Evolutionary conservation across 306 rosid species (phyloP), one percentile per base, ranked within the genome.

Genomic region (Aeschynomene evenia): DNA sequence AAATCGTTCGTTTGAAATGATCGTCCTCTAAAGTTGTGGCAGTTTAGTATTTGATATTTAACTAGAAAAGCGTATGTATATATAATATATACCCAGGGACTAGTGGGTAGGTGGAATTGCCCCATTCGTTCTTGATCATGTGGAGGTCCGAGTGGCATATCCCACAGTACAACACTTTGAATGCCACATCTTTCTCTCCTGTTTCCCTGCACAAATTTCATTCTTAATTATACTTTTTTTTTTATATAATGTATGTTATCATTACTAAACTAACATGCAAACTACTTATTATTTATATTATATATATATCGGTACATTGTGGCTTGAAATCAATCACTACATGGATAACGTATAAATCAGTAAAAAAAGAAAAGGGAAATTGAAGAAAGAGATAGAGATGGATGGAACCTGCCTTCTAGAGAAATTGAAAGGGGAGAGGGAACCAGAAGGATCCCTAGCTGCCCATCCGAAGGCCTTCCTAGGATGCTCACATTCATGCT

Each of bases 1-100:
- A n/a, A n/a, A n/a, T n/a, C n/a, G n/a, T n/a, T n/a, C n/a, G n/a
- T n/a, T n/a, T n/a, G n/a, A n/a, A n/a, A n/a, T n/a, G n/a, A n/a
- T n/a, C n/a, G n/a, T n/a, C 14, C 6, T 8, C n/a, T n/a, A 37
- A 37, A 29, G n/a, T 9, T 9, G 33, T 33, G 15, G 21, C 10
- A 4, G 22, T 46, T 15, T 6, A 16, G 2, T 26, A 1, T 43
- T 19, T 11, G 2, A 28, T 22, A 15, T n/a, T n/a, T n/a, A n/a
- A n/a, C n/a, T n/a, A n/a, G n/a, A n/a, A n/a, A n/a, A n/a, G n/a
- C n/a, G n/a, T n/a, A n/a, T n/a, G n/a, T n/a, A n/a, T n/a, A n/a
- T n/a, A n/a, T n/a, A n/a, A n/a, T n/a, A n/a, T n/a, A 53, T 66
- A 75, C 90, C 91, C 88, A 9, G 91, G 91, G 10, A 83, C 82